Base-by-base conservation (phyloP, 2,329 filamentous ascomycete species). In the Apiospora aurea region DNA sequence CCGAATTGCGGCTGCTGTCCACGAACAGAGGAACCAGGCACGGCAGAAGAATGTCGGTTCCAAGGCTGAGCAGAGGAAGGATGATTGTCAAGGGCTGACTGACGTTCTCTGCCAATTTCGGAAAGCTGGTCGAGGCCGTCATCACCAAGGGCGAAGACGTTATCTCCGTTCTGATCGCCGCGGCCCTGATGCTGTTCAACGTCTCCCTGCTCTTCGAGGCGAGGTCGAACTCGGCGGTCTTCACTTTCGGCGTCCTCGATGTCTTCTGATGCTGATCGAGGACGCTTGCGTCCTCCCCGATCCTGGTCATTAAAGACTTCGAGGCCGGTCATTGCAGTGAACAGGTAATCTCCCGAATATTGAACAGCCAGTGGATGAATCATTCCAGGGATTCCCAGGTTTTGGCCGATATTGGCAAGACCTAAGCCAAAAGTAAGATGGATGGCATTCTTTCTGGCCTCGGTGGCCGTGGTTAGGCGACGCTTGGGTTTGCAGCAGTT, bases 21-120 rank as follows among this genome's bases (percentile, higher is more conserved):
- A 16, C 83, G 85, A 47, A 84, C 76, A 3, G 84, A 85, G 0
- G 87, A 89, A 16, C 83, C 83, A 0, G 85, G 87, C 0, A 85
- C 79, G 3, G 80, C 78, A 0, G 87, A 84, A 10, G 83, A 89
- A 3, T 81, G 83, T 3, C 85, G 85, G 73, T 86, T 88, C 88
- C 88, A 89, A 5, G 87, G 87, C 87, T 79, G 7, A 21, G 84
- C 85, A 2, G 85, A 87, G 0, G 86, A 87, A 66, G 88, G 88
- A 70, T 91, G 88, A 72, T 97, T 93, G 5, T 90, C 89, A 70
- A 96, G 87, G 10, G 89, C 88, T 0, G 89, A 87, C 0, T 86
- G 88, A 0, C 89, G 92, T 57, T 93, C 89, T 81, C 81, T 78
- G 34, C 80, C 81, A 18, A 80, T 72, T 70, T 82, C 81, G 3